Evolutionary conservation across 306 rosid genomes (phyloP).

Genomic region (Fragaria vesca): DNA sequence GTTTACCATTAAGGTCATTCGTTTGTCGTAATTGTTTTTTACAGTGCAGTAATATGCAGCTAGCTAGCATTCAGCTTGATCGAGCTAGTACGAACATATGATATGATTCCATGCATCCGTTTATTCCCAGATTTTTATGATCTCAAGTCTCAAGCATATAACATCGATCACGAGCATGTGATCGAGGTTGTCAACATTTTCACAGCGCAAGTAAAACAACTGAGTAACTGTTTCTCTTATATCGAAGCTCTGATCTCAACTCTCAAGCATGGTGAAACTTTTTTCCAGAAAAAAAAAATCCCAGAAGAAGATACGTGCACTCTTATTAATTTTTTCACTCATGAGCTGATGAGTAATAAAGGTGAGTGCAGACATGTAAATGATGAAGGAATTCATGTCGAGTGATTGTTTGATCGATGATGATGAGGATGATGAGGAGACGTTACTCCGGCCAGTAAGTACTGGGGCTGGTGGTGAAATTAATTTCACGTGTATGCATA

Average conservation of each 20-base stretch:
- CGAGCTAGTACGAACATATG: too few relatives aligned
- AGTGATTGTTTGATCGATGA: neutral
- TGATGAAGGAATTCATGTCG: neutral
- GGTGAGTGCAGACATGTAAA: neutral
- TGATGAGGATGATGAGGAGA: neutral
- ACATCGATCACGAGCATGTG: neutral
- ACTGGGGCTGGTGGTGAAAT: neutral
- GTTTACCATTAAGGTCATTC: neutral
- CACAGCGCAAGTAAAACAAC: neutral
- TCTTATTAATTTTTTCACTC: neutral
- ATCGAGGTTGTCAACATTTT: neutral
- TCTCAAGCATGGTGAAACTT: neutral
- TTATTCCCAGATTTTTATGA: neutral
- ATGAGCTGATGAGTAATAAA: neutral
- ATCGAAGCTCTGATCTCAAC: neutral
- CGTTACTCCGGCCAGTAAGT: neutral
- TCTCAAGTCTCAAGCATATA: too few relatives aligned
- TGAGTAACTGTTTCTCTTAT: neutral
- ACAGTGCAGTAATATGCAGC: neutral
- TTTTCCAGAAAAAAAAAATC: neutral
- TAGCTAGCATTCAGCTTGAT: neutral
- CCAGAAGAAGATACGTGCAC: neutral
- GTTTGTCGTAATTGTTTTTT: neutral
- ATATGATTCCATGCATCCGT: neutral
- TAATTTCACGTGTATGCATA: neutral